Evolutionary conservation across 1,139 yeast genomes (phyloP).

Genomic region (Debaryomyces sp.): DNA sequence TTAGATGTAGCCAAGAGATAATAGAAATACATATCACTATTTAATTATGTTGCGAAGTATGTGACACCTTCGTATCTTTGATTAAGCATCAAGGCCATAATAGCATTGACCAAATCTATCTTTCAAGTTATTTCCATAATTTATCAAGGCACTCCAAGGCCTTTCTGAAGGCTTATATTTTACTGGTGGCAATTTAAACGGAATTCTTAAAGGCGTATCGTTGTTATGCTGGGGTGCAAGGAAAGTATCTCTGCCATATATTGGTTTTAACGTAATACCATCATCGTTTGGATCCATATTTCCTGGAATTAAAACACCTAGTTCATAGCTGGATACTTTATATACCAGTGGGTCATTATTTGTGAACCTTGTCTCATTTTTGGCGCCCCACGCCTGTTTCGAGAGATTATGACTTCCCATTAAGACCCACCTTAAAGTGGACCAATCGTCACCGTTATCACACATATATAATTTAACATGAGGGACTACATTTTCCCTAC

Average conservation of each 20-base stretch:
- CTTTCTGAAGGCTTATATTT: conserved; percentile 41
- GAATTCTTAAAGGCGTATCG: conserved; percentile 46
- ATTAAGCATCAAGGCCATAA: conserved; percentile 9
- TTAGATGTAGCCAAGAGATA: background rate
- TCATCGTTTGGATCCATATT: conserved; percentile 17
- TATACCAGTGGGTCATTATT: conserved; percentile 22
- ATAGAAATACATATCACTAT: background rate
- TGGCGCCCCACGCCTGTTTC: conserved; percentile 73
- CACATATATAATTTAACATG: conserved; percentile 44
- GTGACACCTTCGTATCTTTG: background rate
- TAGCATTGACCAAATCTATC: conserved; percentile 26
- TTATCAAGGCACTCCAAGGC: conserved; percentile 49
- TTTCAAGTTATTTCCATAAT: conserved; percentile 20
- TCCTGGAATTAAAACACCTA: conserved; percentile 53
- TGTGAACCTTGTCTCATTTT: conserved; percentile 20
- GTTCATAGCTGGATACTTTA: conserved; percentile 51
- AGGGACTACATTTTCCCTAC: conserved; percentile 40
- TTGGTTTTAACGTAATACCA: conserved; percentile 33
- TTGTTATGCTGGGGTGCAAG: conserved; percentile 11
- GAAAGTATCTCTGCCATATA: conserved; percentile 39
- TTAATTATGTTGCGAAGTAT: background rate
- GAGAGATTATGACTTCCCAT: conserved; percentile 69
- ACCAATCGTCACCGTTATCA: conserved; percentile 52
- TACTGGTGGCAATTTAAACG: conserved; percentile 54
- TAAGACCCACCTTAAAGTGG: conserved; percentile 60